phyloP scores from a whole-genome alignment of 306 rosid species.

The Nissolia schottii region DNA sequence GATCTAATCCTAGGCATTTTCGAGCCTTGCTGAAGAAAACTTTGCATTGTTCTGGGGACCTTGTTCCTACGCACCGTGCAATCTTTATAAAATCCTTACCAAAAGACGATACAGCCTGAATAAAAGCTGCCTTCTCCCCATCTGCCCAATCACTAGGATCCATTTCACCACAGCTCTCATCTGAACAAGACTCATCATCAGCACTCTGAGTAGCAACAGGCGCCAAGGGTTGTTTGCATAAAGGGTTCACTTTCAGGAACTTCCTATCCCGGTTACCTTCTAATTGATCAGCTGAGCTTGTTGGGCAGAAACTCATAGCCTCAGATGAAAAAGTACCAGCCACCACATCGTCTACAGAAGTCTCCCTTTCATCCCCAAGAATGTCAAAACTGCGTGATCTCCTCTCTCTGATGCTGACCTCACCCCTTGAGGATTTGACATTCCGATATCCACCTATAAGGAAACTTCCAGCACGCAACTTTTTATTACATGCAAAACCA shows the following conservation, averaged over 20 bases:
- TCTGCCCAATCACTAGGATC: conserved; percentile 87
- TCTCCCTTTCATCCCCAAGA: conserved; percentile 67
- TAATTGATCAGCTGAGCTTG: conserved; percentile 63
- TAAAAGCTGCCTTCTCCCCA: conserved; percentile 69
- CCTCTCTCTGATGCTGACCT: conserved; percentile 34
- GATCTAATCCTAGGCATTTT: conserved; percentile 83
- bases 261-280: conserved; percentile 54
- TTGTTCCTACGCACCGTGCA: conserved; percentile 66
- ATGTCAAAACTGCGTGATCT: conserved; percentile 50
- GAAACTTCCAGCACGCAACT: conserved; percentile 38
- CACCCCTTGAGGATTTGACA: conserved; percentile 37
- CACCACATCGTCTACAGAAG: conserved; percentile 88
- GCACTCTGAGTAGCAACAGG: conserved; percentile 45
- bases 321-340: conserved; percentile 89
- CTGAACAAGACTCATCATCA: conserved; percentile 85
- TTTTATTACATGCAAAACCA: conserved; percentile 35
- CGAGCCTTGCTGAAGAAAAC: conserved; percentile 91
- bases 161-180: conserved; percentile 90
- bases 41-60: conserved; percentile 82
- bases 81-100: conserved; percentile 75
- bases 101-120: conserved; percentile 78
- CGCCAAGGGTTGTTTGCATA: conserved; percentile 27
- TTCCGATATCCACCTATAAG: conserved; percentile 46
- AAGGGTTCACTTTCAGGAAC: conserved; percentile 40
- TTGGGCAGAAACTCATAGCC: conserved; percentile 79